phyloP scores from a whole-genome alignment of 352 stramenopile genomes.

The Phytophthora pseudosyringae region DNA sequence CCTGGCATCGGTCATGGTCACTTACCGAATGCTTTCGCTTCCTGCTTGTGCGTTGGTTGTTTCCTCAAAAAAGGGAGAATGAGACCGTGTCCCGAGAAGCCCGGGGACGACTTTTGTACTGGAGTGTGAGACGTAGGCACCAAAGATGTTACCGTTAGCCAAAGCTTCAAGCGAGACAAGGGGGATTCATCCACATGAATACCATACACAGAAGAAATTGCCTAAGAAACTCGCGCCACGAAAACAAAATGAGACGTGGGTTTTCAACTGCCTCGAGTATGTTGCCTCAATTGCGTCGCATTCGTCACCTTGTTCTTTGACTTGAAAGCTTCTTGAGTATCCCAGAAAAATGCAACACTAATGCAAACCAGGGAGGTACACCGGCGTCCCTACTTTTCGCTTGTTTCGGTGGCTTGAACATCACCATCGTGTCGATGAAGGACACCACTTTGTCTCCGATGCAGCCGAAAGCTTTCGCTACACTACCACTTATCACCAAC shows the following conservation, averaged over 20 bases:
- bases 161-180: conserved; percentile 24
- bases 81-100: conserved; percentile 12
- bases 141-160: conserved; percentile 13
- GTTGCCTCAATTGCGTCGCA: not conserved
- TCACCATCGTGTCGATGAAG: not conserved
- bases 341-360: no score
- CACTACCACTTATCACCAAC: not conserved
- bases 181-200: conserved; percentile 3
- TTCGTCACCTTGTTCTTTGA: conserved; percentile 1
- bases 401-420: not conserved
- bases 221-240: not conserved
- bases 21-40: not conserved
- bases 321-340: not conserved
- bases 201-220: not conserved
- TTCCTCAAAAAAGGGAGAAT: conserved; percentile 24
- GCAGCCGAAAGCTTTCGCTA: not conserved
- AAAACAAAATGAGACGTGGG: conserved; percentile 15
- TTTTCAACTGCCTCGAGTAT: conserved; percentile 7
- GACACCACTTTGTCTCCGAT: conserved; percentile 2
- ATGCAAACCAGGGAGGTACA: not conserved
- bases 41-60: not conserved
- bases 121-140: conserved; percentile 29
- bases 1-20: conserved; percentile 27
- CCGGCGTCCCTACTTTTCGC: not conserved
- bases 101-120: not conserved